Evolutionary conservation across 257 asterid genomes (phyloP).

Genomic region (Henckelia pumila): DNA sequence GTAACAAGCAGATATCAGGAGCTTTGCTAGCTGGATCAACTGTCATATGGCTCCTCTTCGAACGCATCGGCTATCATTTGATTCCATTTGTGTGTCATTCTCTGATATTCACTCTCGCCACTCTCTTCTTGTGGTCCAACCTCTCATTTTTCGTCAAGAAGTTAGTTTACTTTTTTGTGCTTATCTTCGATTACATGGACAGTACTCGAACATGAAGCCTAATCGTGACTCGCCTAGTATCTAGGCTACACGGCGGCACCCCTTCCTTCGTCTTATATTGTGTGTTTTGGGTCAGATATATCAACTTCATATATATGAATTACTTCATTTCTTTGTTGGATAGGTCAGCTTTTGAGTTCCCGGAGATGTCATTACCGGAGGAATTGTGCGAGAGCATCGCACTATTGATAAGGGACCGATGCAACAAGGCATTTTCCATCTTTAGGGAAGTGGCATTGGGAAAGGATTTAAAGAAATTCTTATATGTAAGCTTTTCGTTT

Average conservation of each 20-base stretch:
- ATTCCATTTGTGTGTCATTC: conserved; percentile 80
- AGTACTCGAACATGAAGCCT: no score
- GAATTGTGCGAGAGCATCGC: conserved; percentile 51
- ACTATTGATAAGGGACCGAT: conserved; percentile 49
- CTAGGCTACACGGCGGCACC: no score
- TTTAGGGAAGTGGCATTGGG: conserved; percentile 68
- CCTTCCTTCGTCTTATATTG: no score
- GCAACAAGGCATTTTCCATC: conserved; percentile 47
- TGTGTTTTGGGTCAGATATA: no score
- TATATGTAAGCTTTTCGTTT: conserved; percentile 40
- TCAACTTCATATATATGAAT: no score
- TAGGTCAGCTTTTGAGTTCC: conserved; percentile 65
- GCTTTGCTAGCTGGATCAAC: conserved; percentile 71
- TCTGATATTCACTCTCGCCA: conserved; percentile 69
- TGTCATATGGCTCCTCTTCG: conserved; percentile 92
- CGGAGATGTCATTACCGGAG: conserved; percentile 61
- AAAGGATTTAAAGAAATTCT: conserved; percentile 65
- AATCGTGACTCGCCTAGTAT: no score
- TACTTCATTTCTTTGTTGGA: conserved; percentile 18
- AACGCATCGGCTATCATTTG: conserved; percentile 83
- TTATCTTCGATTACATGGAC: no score
- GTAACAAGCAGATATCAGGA: conserved; percentile 89
- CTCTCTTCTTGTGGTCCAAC: conserved; percentile 83
- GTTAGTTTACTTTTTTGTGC: conserved; percentile 33
- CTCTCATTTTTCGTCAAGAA: conserved; percentile 72